Percentiles rank a stretch among this genome's conserved stretches.
Evolutionary conservation across 805 yeast species (phyloP).

Genomic region (Lipomyces spencermartinsiae): DNA sequence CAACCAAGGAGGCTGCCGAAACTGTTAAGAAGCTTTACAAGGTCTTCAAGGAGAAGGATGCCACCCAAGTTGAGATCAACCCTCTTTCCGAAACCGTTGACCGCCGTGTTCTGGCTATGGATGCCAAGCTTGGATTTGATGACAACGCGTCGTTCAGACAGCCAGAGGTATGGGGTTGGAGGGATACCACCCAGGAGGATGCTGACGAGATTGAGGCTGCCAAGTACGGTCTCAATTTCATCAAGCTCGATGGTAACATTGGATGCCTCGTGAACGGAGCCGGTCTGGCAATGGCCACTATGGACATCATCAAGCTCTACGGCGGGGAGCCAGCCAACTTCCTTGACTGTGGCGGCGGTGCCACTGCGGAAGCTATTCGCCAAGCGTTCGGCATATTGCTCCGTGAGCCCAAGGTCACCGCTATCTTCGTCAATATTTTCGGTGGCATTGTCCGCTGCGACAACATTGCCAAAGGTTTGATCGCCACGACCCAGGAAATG

Average conservation of each 20-base stretch:
- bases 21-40: conserved; percentile 85
- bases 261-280: conserved; percentile 99
- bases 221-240: conserved; percentile 88
- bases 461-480: conserved; percentile 96
- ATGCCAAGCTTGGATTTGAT: conserved; percentile 97
- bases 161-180: conserved; percentile 92
- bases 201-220: conserved; percentile 95
- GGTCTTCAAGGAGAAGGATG: conserved; percentile 88
- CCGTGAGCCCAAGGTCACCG: conserved; percentile 85
- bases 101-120: conserved; percentile 94
- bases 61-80: conserved; percentile 98
- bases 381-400: conserved; percentile 93
- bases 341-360: conserved; percentile 99
- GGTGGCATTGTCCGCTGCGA: conserved; percentile 99
- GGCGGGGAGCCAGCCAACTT: conserved; percentile 99
- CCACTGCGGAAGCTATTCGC: conserved; percentile 97
- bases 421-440: conserved; percentile 96
- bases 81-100: conserved; percentile 94
- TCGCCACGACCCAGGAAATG: conserved; percentile 91
- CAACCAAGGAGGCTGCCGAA: conserved; percentile 85
- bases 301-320: conserved; percentile 97
- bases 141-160: conserved; percentile 96
- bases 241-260: conserved; percentile 97
- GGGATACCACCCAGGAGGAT: conserved; percentile 97
- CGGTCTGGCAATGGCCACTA: conserved; percentile 99